Conservation (phyloP, 75 land plant species). For the Adiantum capillusveneris region DNA sequence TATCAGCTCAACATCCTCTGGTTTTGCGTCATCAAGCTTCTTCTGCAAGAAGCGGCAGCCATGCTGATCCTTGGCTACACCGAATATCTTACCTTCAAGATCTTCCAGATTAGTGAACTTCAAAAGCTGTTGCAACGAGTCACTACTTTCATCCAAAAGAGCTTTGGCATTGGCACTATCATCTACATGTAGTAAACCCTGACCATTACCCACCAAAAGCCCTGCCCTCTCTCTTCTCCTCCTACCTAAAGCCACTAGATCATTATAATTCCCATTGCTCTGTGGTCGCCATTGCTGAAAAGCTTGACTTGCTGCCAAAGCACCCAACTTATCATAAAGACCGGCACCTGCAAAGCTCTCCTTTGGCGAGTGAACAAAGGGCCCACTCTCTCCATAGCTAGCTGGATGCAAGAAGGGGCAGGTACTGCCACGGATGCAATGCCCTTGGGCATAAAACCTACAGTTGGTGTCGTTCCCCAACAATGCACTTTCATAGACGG, state of each 20-base stretch:
- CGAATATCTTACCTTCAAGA: slow-evolving; percentile 28
- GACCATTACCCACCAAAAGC: too few species aligned
- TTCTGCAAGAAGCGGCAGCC: slow-evolving; percentile 38
- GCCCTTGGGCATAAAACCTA: slow-evolving; percentile 2
- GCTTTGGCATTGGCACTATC: too few species aligned
- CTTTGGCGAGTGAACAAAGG: not conserved
- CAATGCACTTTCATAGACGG: too few species aligned
- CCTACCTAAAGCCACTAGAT: too few species aligned
- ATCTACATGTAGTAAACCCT: too few species aligned
- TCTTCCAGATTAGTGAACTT: slow-evolving; percentile 31
- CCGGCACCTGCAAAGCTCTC: not conserved
- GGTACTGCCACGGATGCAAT: not conserved
- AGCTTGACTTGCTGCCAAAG: too few species aligned
- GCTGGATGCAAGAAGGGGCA: not conserved
- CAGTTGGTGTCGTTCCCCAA: not conserved
- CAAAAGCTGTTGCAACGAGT: not conserved
- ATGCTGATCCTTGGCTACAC: slow-evolving; percentile 36
- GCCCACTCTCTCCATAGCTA: too few species aligned
- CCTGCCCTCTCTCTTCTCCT: too few species aligned
- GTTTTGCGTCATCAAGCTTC: slow-evolving; percentile 34
- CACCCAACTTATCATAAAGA: not conserved
- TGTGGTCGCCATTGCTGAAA: too few species aligned
- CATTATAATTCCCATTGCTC: too few species aligned
- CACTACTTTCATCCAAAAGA: too few species aligned
- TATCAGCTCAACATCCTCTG: slow-evolving; percentile 34